phyloP scores from a whole-genome alignment of 495 filamentous ascomycete species.

The Acidiella bohemica region DNA sequence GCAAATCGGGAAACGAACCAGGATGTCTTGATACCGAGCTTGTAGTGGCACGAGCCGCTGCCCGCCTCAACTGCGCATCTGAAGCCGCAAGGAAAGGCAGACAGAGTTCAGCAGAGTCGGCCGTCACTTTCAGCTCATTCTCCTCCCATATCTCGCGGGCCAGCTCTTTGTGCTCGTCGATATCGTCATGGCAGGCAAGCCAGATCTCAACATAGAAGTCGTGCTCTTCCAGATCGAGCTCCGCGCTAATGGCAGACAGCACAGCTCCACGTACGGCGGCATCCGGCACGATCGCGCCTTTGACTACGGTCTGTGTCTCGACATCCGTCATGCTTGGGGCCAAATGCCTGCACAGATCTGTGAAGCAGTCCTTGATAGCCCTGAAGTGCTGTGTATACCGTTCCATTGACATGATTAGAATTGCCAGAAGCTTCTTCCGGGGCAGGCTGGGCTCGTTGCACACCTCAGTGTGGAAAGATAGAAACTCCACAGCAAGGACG shows the following conservation, averaged over 20 bases:
- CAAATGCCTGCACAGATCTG: slow-evolving; percentile 67
- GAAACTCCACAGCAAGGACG: slow-evolving; percentile 76
- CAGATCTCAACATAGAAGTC: slow-evolving; percentile 82
- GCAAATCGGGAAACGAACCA: slow-evolving; percentile 39
- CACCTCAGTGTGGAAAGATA: slow-evolving; percentile 67
- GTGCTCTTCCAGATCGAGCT: slow-evolving; percentile 78
- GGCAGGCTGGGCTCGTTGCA: slow-evolving; percentile 58
- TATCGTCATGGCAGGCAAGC: slow-evolving; percentile 82
- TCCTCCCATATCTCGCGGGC: slow-evolving; percentile 88
- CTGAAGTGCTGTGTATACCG: slow-evolving; percentile 86
- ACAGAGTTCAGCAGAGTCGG: slow-evolving; percentile 47
- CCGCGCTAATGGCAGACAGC: slow-evolving; percentile 77
- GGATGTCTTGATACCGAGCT: slow-evolving; percentile 50
- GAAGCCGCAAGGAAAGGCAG: slow-evolving; percentile 65
- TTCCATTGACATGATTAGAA: slow-evolving; percentile 71
- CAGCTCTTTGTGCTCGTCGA: slow-evolving; percentile 73
- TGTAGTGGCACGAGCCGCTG: slow-evolving; percentile 71
- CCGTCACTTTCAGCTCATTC: slow-evolving; percentile 62
- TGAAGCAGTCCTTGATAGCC: slow-evolving; percentile 77
- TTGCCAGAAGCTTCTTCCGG: slow-evolving; percentile 53
- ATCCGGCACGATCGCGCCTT: slow-evolving; percentile 65
- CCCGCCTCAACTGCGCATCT: slow-evolving; percentile 67
- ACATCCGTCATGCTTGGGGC: slow-evolving; percentile 54
- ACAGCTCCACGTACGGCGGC: slow-evolving; percentile 69
- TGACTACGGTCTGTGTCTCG: slow-evolving; percentile 59